A percentile compares a stretch with the other conserved stretches of the same genome.
phyloP scores from a whole-genome alignment of 208 protist species.

The Acanthamoeba lenticulata region DNA sequence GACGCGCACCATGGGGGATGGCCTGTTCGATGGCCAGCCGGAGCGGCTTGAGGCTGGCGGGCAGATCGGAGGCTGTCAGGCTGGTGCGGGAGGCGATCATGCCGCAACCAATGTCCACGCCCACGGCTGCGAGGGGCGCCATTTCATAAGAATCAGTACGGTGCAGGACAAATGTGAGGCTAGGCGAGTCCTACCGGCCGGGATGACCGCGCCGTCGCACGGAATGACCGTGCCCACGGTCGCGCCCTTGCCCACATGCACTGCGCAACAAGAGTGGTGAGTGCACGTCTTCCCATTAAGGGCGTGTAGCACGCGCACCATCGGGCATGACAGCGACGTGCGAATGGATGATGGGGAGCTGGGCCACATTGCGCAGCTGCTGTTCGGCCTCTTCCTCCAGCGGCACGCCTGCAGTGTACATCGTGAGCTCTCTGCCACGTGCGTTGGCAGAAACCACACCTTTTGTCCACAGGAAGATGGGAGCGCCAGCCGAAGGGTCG shows the following conservation, averaged over 20 bases:
- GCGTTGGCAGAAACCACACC: no score
- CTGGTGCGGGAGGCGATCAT: slow-evolving; percentile 90
- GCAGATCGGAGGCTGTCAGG: slow-evolving; percentile 86
- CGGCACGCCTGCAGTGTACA: not conserved
- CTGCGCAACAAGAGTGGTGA: not conserved
- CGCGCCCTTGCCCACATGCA: slow-evolving; percentile 89
- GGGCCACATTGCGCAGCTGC: slow-evolving; percentile 54
- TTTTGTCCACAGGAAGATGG: no score
- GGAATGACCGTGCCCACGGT: slow-evolving; percentile 92
- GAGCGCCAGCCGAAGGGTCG: no score
- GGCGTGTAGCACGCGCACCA: slow-evolving; percentile 5
- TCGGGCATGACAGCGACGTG: slow-evolving; percentile 92
- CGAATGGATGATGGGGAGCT: not conserved
- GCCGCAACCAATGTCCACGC: slow-evolving; percentile 93
- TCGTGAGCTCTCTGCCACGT: no score
- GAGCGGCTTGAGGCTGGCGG: slow-evolving; percentile 83
- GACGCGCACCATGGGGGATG: slow-evolving; percentile 89
- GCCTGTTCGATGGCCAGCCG: slow-evolving; percentile 88
- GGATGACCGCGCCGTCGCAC: slow-evolving; percentile 89
- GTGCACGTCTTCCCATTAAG: not conserved
- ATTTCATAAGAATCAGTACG: not conserved
- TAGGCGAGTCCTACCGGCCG: slow-evolving; percentile 52
- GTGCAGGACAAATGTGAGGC: not conserved
- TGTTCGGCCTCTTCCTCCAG: not conserved
- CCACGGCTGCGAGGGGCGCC: slow-evolving; percentile 86